Conservation (phyloP, 441 rosid species). For the Populus trichocarpa region DNA sequence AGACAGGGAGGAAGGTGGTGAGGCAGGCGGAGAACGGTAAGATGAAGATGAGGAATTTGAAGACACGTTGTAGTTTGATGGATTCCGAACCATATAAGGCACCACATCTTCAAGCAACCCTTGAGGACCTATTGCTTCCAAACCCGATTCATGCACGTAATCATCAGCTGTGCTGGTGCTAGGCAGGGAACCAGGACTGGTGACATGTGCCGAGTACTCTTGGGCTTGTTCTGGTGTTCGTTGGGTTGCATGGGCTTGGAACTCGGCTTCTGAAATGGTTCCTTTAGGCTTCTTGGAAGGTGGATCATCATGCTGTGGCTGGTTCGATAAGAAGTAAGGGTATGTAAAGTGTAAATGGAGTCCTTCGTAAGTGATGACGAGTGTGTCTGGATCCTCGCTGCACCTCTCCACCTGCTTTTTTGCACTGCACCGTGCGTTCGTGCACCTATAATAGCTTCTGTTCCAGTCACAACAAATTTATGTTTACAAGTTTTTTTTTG, state of each 20-base stretch:
- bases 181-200: neutral
- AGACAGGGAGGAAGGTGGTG: slow-evolving; percentile 55
- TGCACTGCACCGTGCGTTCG: slow-evolving; percentile 76
- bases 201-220: neutral
- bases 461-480: slow-evolving; percentile 6
- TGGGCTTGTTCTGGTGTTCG: slow-evolving; percentile 9
- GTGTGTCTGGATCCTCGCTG: slow-evolving; percentile 60
- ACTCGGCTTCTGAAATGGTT: slow-evolving; percentile 14
- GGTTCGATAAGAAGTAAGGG: slow-evolving; percentile 41
- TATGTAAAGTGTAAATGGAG: slow-evolving; percentile 69
- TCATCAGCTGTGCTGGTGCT: slow-evolving; percentile 6
- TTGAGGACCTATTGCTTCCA: slow-evolving; percentile 24
- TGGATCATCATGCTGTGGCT: slow-evolving; percentile 17
- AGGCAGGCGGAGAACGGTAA: slow-evolving; percentile 42
- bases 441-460: slow-evolving; percentile 91
- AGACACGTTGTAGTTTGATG: slow-evolving; percentile 21
- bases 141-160: neutral
- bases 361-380: slow-evolving; percentile 78
- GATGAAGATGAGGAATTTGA: slow-evolving; percentile 39
- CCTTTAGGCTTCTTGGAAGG: slow-evolving; percentile 47
- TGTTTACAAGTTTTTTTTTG: neutral
- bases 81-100: slow-evolving; percentile 56
- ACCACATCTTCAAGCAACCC: slow-evolving; percentile 83
- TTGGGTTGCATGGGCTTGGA: slow-evolving; percentile 9
- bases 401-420: slow-evolving; percentile 85